Percentiles rank a stretch among this genome's conserved stretches.
These are phyloP conservation scores for Zea luxurians DNA, from an alignment of 176 grass and related monocot genomes.

Conservation along the genomic window DNA sequence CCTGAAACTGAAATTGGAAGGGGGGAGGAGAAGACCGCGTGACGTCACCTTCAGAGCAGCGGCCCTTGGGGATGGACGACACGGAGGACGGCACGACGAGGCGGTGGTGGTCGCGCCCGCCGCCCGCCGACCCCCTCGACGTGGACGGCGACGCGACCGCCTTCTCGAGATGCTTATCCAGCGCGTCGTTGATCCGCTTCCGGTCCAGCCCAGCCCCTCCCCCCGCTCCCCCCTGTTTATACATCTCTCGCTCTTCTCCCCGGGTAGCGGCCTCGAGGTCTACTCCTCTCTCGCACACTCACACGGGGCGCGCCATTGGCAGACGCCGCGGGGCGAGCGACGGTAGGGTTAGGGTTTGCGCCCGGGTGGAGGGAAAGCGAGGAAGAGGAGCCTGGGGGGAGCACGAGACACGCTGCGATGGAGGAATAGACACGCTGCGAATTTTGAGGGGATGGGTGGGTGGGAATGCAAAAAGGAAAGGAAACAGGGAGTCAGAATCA, in stretches of 20 bases:
- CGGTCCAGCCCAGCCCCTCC: conserved; percentile 53
- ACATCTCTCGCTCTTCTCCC: conserved; percentile 36
- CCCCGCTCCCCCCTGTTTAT: conserved; percentile 49
- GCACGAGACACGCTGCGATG: neutral
- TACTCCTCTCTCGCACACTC: neutral
- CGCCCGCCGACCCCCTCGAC: conserved; percentile 54
- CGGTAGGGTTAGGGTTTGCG: conserved; percentile 50
- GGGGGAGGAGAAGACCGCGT: neutral
- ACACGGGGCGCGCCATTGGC: conserved; percentile 41
- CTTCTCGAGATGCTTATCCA: conserved; percentile 76
- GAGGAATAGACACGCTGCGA: neutral
- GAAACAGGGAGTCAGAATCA: neutral
- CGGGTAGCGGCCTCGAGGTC: neutral
- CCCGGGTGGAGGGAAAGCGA: neutral
- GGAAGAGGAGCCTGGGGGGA: neutral
- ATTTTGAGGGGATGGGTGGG: conserved; percentile 32
- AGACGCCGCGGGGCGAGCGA: neutral
- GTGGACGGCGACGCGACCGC: conserved; percentile 47
- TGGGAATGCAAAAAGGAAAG: conserved; percentile 20
- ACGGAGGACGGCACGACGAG: conserved; percentile 52
- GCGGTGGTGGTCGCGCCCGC: conserved; percentile 49
- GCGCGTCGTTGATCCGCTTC: conserved; percentile 65
- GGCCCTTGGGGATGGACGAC: conserved; percentile 47
- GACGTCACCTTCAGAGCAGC: conserved; percentile 53
- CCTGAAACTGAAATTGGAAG: neutral